phyloP scores from a whole-genome alignment of 176 grass and related monocot genomes.

The Paspalum notatum region DNA sequence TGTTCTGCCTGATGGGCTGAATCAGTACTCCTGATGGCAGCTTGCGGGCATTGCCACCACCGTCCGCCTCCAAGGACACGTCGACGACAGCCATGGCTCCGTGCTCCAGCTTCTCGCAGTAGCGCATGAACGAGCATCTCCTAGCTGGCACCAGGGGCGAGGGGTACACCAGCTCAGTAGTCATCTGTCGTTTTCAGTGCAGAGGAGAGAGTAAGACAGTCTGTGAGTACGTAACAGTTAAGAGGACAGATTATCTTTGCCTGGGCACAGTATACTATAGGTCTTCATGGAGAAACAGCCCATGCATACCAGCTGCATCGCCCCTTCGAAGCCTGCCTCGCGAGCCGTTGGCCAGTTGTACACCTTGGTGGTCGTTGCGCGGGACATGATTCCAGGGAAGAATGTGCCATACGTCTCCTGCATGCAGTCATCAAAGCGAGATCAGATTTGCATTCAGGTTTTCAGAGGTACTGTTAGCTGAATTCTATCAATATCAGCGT shows the following conservation, averaged over 20 bases:
- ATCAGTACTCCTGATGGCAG: slow-evolving; percentile 70
- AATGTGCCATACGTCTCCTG: slow-evolving; percentile 53
- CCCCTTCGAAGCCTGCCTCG: slow-evolving; percentile 40
- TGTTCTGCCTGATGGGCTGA: slow-evolving; percentile 43
- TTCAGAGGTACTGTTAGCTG: not conserved
- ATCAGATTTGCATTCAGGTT: slow-evolving; percentile 32
- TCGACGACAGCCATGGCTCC: slow-evolving; percentile 50
- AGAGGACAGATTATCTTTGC: not conserved
- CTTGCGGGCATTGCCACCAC: slow-evolving; percentile 44
- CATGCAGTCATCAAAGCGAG: slow-evolving; percentile 26
- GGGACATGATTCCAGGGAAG: slow-evolving; percentile 49
- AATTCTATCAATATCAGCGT: not conserved
- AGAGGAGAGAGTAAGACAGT: not conserved
- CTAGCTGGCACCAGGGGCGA: slow-evolving; percentile 59
- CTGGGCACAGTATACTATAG: not conserved
- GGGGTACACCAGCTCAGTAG: slow-evolving; percentile 45
- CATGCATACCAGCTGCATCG: slow-evolving; percentile 60
- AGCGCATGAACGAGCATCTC: slow-evolving; percentile 60
- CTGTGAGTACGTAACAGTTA: not conserved
- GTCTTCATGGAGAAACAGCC: slow-evolving; percentile 9
- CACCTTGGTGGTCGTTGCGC: slow-evolving; percentile 30
- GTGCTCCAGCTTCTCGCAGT: slow-evolving; percentile 42
- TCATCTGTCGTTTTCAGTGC: slow-evolving; percentile 46
- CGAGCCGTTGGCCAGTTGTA: slow-evolving; percentile 19
- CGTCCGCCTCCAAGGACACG: slow-evolving; percentile 50